phyloP scores from a whole-genome alignment of 2,329 filamentous ascomycete genomes.

The Aspergillus novoparasiticus region DNA sequence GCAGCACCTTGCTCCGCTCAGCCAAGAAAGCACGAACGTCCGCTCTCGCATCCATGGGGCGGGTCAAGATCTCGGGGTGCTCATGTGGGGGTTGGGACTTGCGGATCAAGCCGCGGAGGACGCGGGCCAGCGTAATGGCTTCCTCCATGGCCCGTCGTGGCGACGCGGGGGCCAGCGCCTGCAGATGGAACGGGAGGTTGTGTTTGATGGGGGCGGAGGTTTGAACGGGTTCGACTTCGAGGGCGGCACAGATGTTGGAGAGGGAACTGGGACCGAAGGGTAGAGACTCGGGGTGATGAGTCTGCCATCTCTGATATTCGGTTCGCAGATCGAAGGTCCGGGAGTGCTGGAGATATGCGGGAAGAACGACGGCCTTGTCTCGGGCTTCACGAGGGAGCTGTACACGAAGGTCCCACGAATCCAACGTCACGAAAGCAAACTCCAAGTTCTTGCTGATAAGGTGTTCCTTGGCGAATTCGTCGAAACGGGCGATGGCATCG shows the following conservation, averaged over 20 bases:
- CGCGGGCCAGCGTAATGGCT: constrained; percentile 88
- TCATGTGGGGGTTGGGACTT: constrained; percentile 95
- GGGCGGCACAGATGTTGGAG: constrained; percentile 95
- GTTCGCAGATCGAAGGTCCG: constrained; percentile 95
- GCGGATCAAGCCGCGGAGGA: constrained; percentile 87
- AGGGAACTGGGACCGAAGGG: constrained; percentile 95
- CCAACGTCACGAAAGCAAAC: constrained; percentile 97
- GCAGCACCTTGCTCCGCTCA: constrained; percentile 95
- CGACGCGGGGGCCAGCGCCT: constrained; percentile 91
- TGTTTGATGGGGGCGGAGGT: constrained; percentile 98
- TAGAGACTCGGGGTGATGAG: constrained; percentile 95
- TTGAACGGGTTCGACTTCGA: constrained; percentile 97
- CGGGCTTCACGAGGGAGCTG: constrained; percentile 96
- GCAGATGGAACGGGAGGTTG: constrained; percentile 95
- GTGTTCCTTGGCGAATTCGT: constrained; percentile 89
- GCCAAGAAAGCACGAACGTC: constrained; percentile 95
- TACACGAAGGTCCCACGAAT: constrained; percentile 97
- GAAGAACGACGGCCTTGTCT: constrained; percentile 95
- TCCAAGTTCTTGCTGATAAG: constrained; percentile 88
- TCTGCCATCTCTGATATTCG: constrained; percentile 98
- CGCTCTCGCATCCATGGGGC: constrained; percentile 94
- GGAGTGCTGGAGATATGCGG: constrained; percentile 95
- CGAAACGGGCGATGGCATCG: constrained; percentile 93
- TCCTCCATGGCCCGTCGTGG: constrained; percentile 97
- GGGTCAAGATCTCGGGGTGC: constrained; percentile 89